These are phyloP conservation scores for Plenodomus lindquistii DNA, from an alignment of 2,329 filamentous ascomycete species.

Conservation along the genomic window DNA sequence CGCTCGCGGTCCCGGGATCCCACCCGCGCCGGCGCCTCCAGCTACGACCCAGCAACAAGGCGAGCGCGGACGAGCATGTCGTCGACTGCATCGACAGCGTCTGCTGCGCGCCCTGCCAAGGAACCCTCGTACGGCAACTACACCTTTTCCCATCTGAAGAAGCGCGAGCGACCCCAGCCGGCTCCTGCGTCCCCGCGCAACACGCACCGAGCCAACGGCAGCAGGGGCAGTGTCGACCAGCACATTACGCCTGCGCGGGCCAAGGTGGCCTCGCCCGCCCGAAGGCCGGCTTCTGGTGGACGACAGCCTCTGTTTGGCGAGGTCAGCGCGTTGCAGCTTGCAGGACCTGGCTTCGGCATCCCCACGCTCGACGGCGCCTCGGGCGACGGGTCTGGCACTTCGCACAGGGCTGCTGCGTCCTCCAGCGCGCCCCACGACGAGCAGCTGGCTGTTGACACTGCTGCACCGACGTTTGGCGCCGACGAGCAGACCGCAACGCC, in stretches of 20 bases:
- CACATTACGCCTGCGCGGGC: constrained; percentile 28
- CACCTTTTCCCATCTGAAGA: constrained; percentile 43
- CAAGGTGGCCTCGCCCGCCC: constrained; percentile 28
- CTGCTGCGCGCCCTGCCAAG: constrained; percentile 32
- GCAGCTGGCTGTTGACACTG: constrained; percentile 24
- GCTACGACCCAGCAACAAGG: constrained; percentile 13
- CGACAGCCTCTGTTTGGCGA: constrained; percentile 44
- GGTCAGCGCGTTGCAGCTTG: constrained; percentile 38
- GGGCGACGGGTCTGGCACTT: constrained; percentile 2
- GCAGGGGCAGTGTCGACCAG: constrained; percentile 29
- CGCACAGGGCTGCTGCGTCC: constrained; percentile 10
- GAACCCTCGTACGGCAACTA: constrained; percentile 39
- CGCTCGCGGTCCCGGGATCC: constrained; percentile 28
- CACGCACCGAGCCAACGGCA: constrained; percentile 30
- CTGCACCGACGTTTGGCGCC: constrained; percentile 15
- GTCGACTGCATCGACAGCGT: constrained; percentile 22
- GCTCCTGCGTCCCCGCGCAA: constrained; percentile 34
- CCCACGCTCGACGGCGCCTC: constrained; percentile 24
- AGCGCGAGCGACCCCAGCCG: constrained; percentile 41
- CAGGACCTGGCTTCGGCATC: constrained; percentile 40
- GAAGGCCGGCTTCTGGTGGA: constrained; percentile 23
- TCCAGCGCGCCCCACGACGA: constrained; percentile 21
- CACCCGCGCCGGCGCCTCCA: constrained; percentile 14
- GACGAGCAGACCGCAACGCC: constrained; percentile 15
- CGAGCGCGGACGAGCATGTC: constrained; percentile 23